Evolutionary conservation across 768 basidiomycete genomes (phyloP).

Genomic region (Harrya chromipes): DNA sequence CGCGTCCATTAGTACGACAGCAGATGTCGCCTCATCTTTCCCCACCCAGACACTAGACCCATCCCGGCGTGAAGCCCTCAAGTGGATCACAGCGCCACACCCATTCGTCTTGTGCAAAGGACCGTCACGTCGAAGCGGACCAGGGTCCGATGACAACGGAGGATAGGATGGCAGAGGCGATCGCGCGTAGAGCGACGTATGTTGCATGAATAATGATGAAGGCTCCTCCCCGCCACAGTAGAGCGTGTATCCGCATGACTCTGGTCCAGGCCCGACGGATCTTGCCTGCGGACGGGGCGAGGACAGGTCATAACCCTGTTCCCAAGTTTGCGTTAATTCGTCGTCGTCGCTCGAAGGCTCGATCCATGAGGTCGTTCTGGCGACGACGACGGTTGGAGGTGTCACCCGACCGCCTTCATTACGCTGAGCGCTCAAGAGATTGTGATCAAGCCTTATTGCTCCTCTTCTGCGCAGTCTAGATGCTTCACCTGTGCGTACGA

Average conservation of each 20-base stretch:
- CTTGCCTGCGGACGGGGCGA: slow-evolving; percentile 22
- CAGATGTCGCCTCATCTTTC: slow-evolving; percentile 46
- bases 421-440: slow-evolving; percentile 26
- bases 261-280: slow-evolving; percentile 13
- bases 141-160: slow-evolving; percentile 21
- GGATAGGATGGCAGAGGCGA: slow-evolving; percentile 38
- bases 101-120: slow-evolving; percentile 42
- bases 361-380: slow-evolving; percentile 33
- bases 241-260: slow-evolving; percentile 33
- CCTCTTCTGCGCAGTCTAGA: slow-evolving; percentile 71
- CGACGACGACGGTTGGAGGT: slow-evolving; percentile 27
- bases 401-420: slow-evolving; percentile 23
- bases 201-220: slow-evolving; percentile 6
- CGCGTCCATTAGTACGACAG: slow-evolving; percentile 54
- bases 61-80: slow-evolving; percentile 50
- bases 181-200: slow-evolving; percentile 26
- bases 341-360: slow-evolving; percentile 33
- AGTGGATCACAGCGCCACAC: slow-evolving; percentile 62
- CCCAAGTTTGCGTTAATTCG: slow-evolving; percentile 33
- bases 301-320: slow-evolving; percentile 31
- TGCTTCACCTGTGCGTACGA: slow-evolving; percentile 70
- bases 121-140: slow-evolving; percentile 5
- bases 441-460: slow-evolving; percentile 62
- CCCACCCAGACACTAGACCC: slow-evolving; percentile 58
- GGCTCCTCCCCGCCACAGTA: slow-evolving; percentile 41